Evolutionary conservation across 305 asterid species (phyloP).

Genomic region (Ilex paraguariensis): DNA sequence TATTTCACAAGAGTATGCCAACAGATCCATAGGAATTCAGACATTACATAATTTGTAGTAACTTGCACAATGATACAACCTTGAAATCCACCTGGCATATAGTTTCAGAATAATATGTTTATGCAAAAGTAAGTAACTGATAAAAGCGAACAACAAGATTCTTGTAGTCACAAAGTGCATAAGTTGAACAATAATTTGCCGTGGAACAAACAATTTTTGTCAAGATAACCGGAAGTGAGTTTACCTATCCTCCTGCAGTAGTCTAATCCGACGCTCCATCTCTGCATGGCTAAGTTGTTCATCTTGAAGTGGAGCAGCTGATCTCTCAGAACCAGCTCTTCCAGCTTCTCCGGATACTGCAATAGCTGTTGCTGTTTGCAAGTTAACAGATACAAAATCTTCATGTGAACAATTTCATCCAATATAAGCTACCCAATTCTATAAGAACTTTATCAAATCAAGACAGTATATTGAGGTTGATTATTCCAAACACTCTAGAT

Average conservation of each 20-base stretch:
- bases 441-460: no score
- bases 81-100: no score
- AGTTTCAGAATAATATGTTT: no score
- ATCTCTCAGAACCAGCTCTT: slow-evolving; percentile 32
- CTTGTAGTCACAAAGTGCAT: no score
- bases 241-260: slow-evolving; percentile 82
- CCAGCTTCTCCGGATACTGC: slow-evolving; percentile 54
- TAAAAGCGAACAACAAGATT: no score
- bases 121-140: no score
- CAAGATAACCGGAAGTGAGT: slow-evolving; percentile 2
- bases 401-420: background rate
- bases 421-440: background rate
- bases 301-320: slow-evolving; percentile 37
- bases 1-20: no score
- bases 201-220: no score
- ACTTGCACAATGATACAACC: no score
- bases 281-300: slow-evolving; percentile 81
- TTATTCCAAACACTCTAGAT: background rate
- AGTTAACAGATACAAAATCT: slow-evolving; percentile 9
- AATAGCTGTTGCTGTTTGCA: slow-evolving; percentile 69
- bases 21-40: no score
- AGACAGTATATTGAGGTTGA: background rate
- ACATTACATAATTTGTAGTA: no score
- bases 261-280: slow-evolving; percentile 75
- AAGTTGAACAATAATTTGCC: no score